A percentile compares a stretch with the other conserved stretches of the same genome.
Evolutionary conservation across 2,329 filamentous ascomycete species (phyloP).

Genomic region (Aspergillus puulaauensis): DNA sequence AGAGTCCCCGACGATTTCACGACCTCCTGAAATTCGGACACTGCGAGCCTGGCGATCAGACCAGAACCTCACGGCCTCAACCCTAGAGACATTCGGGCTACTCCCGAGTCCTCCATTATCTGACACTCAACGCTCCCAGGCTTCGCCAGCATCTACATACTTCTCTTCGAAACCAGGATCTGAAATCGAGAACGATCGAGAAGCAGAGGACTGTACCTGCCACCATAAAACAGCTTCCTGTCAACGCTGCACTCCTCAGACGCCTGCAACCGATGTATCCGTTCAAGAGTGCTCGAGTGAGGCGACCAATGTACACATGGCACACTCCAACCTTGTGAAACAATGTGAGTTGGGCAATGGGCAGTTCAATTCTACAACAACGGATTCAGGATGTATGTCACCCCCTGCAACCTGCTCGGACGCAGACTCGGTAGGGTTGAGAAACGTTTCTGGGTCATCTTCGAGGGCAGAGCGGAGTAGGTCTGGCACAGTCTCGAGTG

Average conservation of each 20-base stretch:
- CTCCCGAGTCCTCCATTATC: conserved; percentile 39
- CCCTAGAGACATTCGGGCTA: conserved; percentile 34
- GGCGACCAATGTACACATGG: conserved; percentile 33
- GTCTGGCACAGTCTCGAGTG: conserved; percentile 36
- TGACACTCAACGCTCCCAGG: conserved; percentile 29
- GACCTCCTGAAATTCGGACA: conserved; percentile 23
- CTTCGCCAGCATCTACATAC: conserved; percentile 27
- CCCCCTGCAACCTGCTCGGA: conserved; percentile 16
- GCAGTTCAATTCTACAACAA: conserved; percentile 11
- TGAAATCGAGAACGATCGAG: conserved; percentile 18
- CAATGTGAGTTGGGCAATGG: conserved; percentile 24
- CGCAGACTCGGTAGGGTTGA: conserved; percentile 9
- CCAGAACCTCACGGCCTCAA: conserved; percentile 32
- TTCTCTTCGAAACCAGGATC: conserved; percentile 24
- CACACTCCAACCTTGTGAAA: conserved; percentile 31
- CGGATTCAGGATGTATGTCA: conserved; percentile 12
- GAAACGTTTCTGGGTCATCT: conserved; percentile 21
- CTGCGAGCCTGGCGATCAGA: conserved; percentile 38
- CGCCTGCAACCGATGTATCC: conserved; percentile 9
- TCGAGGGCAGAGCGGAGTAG: conserved; percentile 29
- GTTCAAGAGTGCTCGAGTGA: conserved; percentile 13
- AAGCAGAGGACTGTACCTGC: conserved; percentile 10
- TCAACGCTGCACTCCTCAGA: conserved; percentile 18
- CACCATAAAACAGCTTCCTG: conserved; percentile 11
- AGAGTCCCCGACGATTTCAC: conserved; percentile 18